Evolutionary conservation across 306 rosid species (phyloP).

Genomic region (Herpetospermum pedunculosum): DNA sequence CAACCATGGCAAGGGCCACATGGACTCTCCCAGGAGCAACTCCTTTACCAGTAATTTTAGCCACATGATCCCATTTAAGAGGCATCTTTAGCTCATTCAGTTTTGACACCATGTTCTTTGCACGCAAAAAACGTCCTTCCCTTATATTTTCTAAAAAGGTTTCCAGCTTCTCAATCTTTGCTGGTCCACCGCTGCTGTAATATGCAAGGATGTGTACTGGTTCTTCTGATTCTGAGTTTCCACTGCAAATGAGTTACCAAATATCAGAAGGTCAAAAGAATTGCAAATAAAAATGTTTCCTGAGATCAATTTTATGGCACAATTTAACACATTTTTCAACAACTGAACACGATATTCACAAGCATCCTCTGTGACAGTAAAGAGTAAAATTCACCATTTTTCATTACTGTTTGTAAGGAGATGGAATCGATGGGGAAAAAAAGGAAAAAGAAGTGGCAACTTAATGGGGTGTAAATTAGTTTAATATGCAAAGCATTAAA

Average conservation of each 20-base stretch:
- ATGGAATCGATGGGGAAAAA: not conserved
- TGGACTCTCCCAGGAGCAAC: conserved; percentile 97
- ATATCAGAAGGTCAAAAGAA: conserved; percentile 11
- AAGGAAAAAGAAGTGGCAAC: not conserved
- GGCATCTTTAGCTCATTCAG: conserved; percentile 81
- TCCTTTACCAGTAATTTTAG: conserved; percentile 82
- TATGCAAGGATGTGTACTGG: conserved; percentile 94
- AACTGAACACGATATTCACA: not conserved
- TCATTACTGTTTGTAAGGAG: not conserved
- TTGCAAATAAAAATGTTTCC: not conserved
- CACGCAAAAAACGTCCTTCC: conserved; percentile 84
- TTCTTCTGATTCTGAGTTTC: conserved; percentile 63
- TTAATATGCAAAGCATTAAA: not conserved
- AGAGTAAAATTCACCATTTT: not conserved
- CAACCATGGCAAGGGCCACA: conserved; percentile 91
- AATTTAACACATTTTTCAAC: not conserved
- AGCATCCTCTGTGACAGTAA: not conserved
- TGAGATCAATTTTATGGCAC: not conserved
- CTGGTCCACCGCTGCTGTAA: conserved; percentile 89
- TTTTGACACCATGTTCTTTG: conserved; percentile 67
- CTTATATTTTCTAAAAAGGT: conserved; percentile 61
- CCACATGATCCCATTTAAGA: conserved; percentile 88
- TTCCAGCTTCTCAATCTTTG: conserved; percentile 53
- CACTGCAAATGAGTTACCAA: conserved; percentile 31
- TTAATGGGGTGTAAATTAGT: not conserved